Base-by-base conservation (phyloP, 495 filamentous ascomycete genomes). In the Friedmanniomyces endolithicus region DNA sequence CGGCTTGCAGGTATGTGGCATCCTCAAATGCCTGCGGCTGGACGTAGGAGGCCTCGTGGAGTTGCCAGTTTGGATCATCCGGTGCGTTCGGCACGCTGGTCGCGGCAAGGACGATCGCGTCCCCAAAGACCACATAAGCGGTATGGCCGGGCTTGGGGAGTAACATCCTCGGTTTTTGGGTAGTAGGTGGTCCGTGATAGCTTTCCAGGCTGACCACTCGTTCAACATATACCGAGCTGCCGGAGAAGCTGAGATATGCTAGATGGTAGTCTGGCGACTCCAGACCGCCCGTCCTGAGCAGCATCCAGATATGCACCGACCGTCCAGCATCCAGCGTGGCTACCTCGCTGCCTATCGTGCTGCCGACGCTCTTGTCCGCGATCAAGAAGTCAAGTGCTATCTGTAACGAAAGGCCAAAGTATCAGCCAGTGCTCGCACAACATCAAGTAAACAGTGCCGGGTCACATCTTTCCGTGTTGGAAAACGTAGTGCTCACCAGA, bases 111-210 rank as follows among this genome's bases (percentile, higher is more conserved):
- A 88, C 80, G 16, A 94, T 71, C 12, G 83, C 87, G 53, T 82
- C 77, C 43, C 82, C 80, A 54, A 94, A 85, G 6, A 89, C 74
- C 40, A 95, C 67, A 59, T 90, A 90, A n/a, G 88, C 92, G 1
- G 87, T 84, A 41, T 87, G 74, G 6, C 75, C 79, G 11, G 89
- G 83, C 35, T 76, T 74, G 4, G 94, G 87, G 24, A 96, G 72
- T 52, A 86, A 79, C n/a, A 98, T 62, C 52, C 78, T 80, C 8
- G 89, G 83, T 60, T 77, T 78, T 27, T 73, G 65, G 2, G 59
- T 67, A 56, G 67, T 69, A 50, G 67, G 69, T 46, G 9, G 9
- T 12, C 17, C 41, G 59, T 53, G 75, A 66, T 86, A 87, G 23
- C 75, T 80, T 2, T 76, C 76, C 54, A 90, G 73, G 2, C 78